Conservation (phyloP, 2,329 filamentous ascomycete species). For the Fonsecaea multimorphosa region DNA sequence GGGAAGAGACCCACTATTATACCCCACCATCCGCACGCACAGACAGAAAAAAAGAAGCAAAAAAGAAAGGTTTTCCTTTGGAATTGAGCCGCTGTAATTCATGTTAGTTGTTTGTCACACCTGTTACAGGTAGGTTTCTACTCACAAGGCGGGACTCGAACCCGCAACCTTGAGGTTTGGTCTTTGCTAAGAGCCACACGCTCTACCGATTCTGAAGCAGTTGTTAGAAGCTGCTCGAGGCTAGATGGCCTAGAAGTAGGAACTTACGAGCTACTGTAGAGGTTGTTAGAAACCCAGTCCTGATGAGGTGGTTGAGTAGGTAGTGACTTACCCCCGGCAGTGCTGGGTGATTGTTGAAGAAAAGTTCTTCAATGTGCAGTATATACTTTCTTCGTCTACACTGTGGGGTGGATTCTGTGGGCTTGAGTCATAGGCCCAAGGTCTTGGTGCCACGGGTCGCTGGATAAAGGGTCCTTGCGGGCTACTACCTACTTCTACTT, state of each 20-base stretch:
- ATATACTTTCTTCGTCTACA: neutral
- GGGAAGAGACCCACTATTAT: no score
- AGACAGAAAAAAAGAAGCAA: neutral
- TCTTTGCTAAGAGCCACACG: slow-evolving; percentile 55
- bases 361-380: neutral
- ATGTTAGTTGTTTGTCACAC: neutral
- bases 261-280: slow-evolving; percentile 4
- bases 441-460: neutral
- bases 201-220: slow-evolving; percentile 55
- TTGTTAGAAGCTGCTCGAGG: slow-evolving; percentile 36
- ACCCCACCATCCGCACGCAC: no score
- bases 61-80: neutral
- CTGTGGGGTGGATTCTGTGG: neutral
- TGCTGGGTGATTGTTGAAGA: slow-evolving; percentile 4
- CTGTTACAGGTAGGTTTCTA: neutral
- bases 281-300: neutral
- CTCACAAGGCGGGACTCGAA: slow-evolving; percentile 13
- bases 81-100: neutral
- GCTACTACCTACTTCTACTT: no score
- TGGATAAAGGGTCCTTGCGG: no score
- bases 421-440: neutral
- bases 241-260: neutral
- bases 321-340: slow-evolving; percentile 4
- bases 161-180: slow-evolving; percentile 23
- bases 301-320: neutral